phyloP scores from a whole-genome alignment of 495 filamentous ascomycete species.

The Aspergillus panamensis region DNA sequence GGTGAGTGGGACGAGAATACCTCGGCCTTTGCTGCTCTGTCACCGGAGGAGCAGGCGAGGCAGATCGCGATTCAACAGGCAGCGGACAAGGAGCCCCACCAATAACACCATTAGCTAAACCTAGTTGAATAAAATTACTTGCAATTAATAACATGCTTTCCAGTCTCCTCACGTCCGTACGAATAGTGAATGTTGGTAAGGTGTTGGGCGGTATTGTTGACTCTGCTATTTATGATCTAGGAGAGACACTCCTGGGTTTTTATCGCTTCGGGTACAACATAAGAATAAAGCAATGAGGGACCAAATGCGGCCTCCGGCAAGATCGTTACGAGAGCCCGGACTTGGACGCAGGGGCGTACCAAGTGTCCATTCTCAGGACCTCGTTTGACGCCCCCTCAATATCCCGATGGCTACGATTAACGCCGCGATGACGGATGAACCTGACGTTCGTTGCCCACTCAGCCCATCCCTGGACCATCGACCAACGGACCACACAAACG shows the following conservation, averaged over 20 bases:
- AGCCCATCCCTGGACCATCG: not conserved
- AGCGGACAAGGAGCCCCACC: not conserved
- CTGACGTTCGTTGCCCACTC: not conserved
- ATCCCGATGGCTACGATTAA: not conserved
- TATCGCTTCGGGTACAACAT: not conserved
- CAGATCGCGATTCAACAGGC: slow-evolving; percentile 36
- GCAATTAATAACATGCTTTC: not conserved
- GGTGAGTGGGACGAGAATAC: slow-evolving; percentile 54
- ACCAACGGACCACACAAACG: not conserved
- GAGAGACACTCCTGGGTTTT: not conserved
- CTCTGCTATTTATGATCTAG: not conserved
- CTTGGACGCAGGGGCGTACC: not conserved
- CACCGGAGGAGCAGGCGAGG: slow-evolving; percentile 45
- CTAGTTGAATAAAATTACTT: not conserved
- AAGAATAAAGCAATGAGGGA: not conserved
- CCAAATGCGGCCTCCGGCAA: not conserved
- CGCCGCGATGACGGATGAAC: not conserved
- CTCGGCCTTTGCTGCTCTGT: slow-evolving; percentile 43
- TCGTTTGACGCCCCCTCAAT: not conserved
- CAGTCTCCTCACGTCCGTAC: not conserved
- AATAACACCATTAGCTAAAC: not conserved
- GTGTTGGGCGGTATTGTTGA: not conserved
- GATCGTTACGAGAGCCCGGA: not conserved
- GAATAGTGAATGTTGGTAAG: not conserved
- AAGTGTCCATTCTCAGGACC: not conserved